A percentile compares a stretch with the other conserved stretches of the same genome.
Conservation (phyloP, 305 asterid genomes). For the Stenogyne calaminthoides region DNA sequence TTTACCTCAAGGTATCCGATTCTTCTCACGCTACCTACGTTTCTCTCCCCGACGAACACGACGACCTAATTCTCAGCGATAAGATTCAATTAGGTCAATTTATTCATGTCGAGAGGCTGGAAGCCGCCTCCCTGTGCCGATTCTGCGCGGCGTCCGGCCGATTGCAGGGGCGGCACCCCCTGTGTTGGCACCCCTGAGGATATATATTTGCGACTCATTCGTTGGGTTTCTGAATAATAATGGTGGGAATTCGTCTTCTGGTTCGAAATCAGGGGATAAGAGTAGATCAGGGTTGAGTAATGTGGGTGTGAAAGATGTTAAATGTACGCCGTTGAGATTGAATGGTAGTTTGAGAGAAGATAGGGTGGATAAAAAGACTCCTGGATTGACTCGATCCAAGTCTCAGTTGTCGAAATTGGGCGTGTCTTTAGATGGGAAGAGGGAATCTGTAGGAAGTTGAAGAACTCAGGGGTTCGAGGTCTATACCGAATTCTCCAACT, state of each 20-base stretch:
- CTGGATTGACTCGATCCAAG: conserved; percentile 72
- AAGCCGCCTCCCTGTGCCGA: conserved; percentile 92
- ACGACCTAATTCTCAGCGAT: conserved; percentile 91
- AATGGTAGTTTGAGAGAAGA: conserved; percentile 53
- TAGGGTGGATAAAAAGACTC: conserved; percentile 49
- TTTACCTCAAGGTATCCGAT: conserved; percentile 96
- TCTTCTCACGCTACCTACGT: conserved; percentile 98
- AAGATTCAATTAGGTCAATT: conserved; percentile 98
- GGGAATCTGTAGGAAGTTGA: conserved; percentile 54
- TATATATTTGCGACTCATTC: conserved; percentile 89
- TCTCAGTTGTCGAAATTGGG: conserved; percentile 73
- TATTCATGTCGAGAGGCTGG: conserved; percentile 88
- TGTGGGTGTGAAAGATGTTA: conserved; percentile 47
- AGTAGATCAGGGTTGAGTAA: conserved; percentile 41
- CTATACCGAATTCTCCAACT: conserved; percentile 91
- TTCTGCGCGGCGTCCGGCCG: conserved; percentile 79
- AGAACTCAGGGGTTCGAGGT: conserved; percentile 66
- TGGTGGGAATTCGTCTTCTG: conserved; percentile 49
- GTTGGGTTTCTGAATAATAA: conserved; percentile 73
- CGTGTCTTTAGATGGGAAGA: conserved; percentile 60
- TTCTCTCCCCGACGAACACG: conserved; percentile 89
- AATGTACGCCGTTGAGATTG: conserved; percentile 41
- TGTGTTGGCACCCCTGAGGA: conserved; percentile 97
- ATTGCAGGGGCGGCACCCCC: conserved; percentile 94
- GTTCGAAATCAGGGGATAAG: conserved; percentile 45